Base-by-base conservation (phyloP, 164 flowering plant species). In the Santalum album region DNA sequence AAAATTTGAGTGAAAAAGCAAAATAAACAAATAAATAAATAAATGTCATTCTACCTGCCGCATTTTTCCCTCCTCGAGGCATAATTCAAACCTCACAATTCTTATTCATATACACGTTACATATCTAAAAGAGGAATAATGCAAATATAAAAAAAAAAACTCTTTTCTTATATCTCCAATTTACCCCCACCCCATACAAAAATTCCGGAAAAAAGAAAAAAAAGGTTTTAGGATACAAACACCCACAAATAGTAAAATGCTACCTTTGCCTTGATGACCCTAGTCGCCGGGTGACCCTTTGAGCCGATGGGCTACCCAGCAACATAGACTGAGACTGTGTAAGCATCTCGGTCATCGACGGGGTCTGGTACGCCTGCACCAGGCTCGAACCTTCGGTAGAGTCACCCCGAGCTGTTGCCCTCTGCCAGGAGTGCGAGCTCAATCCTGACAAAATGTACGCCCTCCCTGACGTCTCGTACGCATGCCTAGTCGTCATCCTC, bases 341-440 rank as follows among this genome's bases (percentile, higher is more conserved):
- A 3, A 84, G 72, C 91, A 84, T 84, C 65, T 78, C 78, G 3
- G 58, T 61, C 91, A 82, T 82, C 11, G 74, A 73, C 23, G 79
- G 87, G 1, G 91, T 82, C 48, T 77, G 82, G 57, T 82, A 84
- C 12, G 85, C 54, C 24, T 70, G 80, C 12, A 77, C 59, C 1
- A 71, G 72, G 55, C 74, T 79, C 42, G 75, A 60, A 19, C 79
- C 61, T 19, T 75, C 81, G 0, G 73, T 76, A 10, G 80, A 74
- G 64, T 78, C 84, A 10, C 91, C 91, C 22, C 91, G 62, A 17
- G 95, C 76, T 9, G 90, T 82, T 11, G 95, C 90, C 69, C 95
- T 66, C 54, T 86, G 95, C 78, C 78, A 75, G 26, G 83, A 76
- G 55, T 83, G 90, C 7, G 95, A 81, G 67, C 95, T 83, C 46